Base-by-base conservation (phyloP, 2,329 filamentous ascomycete genomes). In the Sclerotinia glacialis region DNA sequence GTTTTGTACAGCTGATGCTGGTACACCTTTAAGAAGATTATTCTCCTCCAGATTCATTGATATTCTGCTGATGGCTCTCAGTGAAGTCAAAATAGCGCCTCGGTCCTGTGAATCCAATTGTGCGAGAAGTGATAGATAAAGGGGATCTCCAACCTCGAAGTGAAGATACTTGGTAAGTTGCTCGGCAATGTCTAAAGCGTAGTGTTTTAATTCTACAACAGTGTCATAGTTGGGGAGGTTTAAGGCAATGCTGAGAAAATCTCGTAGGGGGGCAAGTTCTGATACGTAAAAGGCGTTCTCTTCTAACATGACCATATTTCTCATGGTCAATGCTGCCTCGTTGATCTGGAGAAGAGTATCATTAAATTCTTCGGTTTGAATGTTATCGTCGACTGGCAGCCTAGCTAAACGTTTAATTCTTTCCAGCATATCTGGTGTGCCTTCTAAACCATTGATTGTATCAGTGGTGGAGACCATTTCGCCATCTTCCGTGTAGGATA, bases 251-350 rank as follows among this genome's bases (percentile, higher is more conserved):
- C 91, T 91, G 66, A 98, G 82, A 60, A 96, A 85, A 73, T 97
- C 93, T 74, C 90, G 89, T 49, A 96, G 81, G 1, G 92, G 83
- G 21, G 86, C 86, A 68, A 94, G 87, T 31, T 89, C 87, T 6
- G 92, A 85, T 73, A 96, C 84, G 76, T 93, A 95, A 31, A 84
- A 80, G 0, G 94, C 94, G 75, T 99, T 99, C 69, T 97, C 93
- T 28, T 89, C 86, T 26, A 97, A 82, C 78, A 96, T 91, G n/a
- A 93, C 89, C 93, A 99, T 97, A 77, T 99, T 99, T 62, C 95
- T 87, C 53, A 98, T 83, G 23, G 96, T 93, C 56, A 98, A 81
- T 26, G 90, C 88, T 2, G 95, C 93, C 78, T 98, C 93, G 31
- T 90, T 94, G 69, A 96, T 84, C 70, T 92, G 86, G 16, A 90